Evolutionary conservation across 2,329 filamentous ascomycete species (phyloP).

Genomic region (Aspergillus phoenicis): DNA sequence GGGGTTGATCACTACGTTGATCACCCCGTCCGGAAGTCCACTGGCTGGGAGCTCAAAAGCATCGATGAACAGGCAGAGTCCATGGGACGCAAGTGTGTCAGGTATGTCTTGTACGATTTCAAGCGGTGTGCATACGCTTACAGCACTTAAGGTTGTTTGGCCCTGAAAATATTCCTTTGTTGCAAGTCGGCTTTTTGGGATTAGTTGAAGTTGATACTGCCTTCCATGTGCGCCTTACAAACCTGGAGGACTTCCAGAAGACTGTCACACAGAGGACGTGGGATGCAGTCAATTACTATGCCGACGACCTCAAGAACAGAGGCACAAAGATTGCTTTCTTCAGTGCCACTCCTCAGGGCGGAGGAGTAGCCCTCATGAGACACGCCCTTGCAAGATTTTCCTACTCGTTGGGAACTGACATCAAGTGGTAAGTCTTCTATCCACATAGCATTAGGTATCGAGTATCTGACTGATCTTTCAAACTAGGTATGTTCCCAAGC

Average conservation of each 20-base stretch:
- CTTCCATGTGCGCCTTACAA: slow-evolving; percentile 64
- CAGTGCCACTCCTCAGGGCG: slow-evolving; percentile 79
- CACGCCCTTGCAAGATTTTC: slow-evolving; percentile 76
- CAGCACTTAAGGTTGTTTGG: slow-evolving; percentile 63
- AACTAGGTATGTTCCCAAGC: slow-evolving; percentile 70
- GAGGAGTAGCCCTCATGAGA: slow-evolving; percentile 79
- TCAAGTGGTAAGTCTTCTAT: slow-evolving; percentile 65
- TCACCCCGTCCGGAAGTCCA: slow-evolving; percentile 30
- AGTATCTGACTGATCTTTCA: slow-evolving; percentile 1
- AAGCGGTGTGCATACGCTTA: slow-evolving; percentile 6
- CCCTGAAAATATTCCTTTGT: slow-evolving; percentile 68
- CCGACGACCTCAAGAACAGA: slow-evolving; percentile 62
- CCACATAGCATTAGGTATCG: not conserved
- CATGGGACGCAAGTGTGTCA: slow-evolving; percentile 76
- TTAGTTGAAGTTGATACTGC: slow-evolving; percentile 70
- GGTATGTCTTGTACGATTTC: slow-evolving; percentile 49
- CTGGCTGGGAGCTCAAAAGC: slow-evolving; percentile 55
- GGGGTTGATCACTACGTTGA: slow-evolving; percentile 22
- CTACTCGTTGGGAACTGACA: slow-evolving; percentile 65
- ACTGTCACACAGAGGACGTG: slow-evolving; percentile 67
- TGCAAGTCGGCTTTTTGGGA: slow-evolving; percentile 67
- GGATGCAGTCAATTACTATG: slow-evolving; percentile 65
- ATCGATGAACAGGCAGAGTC: slow-evolving; percentile 81
- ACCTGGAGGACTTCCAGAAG: slow-evolving; percentile 59
- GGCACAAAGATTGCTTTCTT: slow-evolving; percentile 75